Evolutionary conservation across 2,329 filamentous ascomycete genomes (phyloP), one percentile per base, ranked within the genome.

Genomic region (Dactylella cylindrospora): DNA sequence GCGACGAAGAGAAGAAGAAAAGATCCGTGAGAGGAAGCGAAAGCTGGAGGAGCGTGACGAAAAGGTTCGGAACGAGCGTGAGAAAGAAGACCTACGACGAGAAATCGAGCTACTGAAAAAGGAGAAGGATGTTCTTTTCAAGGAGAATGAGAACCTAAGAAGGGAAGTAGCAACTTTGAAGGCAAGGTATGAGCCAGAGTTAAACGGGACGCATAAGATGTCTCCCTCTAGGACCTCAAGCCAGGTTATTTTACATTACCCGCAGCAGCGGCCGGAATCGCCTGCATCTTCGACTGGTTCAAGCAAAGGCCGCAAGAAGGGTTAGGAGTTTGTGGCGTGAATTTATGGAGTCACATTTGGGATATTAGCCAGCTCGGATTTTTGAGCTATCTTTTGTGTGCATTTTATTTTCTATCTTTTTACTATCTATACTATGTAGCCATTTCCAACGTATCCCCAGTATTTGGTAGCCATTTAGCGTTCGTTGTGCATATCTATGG

Each of bases 1-100:
- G 73, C 80, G 81, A 40, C 75, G 77, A 55, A 79, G 78, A 54
- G 85, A 89, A 68, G 76, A 81, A 60, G 76, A 75, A 67, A 85
- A 84, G 71, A 78, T 78, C 1, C 77, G 79, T 54, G 77, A 78
- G 39, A 72, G 76, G 20, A 73, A 73, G 38, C 73, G 73, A 20
- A 84, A 83, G 71, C 72, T 74, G 15, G 68, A 70, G 0, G 81
- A 83, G 70, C 76, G 77, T 29, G 79, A 82, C 67, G 79, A 54
- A 31, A 55, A 50, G 19, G 15, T 51, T 20, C 36, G 59, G 26
- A 39, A 15, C 19, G 43, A 44, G 19, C 9, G 50, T 1, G 59
- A 80, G 61, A 77, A 74, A 69, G 70, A 71, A 10, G 77, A 76
- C 51, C 47, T 82, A 33, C 69, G 73, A 20, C 71, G 77, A 39